phyloP scores from a whole-genome alignment of 192 early-diverging fungal genomes.

The Entomortierella lignicola region DNA sequence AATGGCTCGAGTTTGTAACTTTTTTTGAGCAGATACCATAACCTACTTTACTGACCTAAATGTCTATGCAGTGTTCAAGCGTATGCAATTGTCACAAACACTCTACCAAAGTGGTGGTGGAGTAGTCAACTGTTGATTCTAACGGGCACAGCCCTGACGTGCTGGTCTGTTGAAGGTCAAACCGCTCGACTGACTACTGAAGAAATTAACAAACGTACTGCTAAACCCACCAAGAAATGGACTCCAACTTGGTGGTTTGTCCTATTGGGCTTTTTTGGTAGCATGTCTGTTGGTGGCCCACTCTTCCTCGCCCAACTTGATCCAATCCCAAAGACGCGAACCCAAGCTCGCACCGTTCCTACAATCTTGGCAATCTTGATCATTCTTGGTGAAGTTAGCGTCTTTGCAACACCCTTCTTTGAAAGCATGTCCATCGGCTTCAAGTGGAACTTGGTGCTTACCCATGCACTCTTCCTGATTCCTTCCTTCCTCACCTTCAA shows the following conservation, averaged over 20 bases:
- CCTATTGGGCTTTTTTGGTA: conserved; percentile 48
- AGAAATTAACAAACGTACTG: conserved; percentile 3
- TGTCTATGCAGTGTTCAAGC: conserved; percentile 36
- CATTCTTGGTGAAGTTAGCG: conserved; percentile 39
- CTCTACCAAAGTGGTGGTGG: conserved; percentile 54
- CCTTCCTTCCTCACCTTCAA: conserved; percentile 37
- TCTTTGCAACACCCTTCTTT: conserved; percentile 43
- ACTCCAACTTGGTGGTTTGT: conserved; percentile 55
- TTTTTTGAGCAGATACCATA: no score
- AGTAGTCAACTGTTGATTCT: conserved; percentile 46
- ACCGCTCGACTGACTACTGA: conserved; percentile 9
- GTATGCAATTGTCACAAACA: conserved; percentile 50
- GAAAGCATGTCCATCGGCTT: conserved; percentile 25
- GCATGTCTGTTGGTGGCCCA: conserved; percentile 51
- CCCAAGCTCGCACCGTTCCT: conserved; percentile 34
- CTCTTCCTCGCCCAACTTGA: conserved; percentile 47
- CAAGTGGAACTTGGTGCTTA: conserved; percentile 34
- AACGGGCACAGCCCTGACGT: conserved; percentile 43
- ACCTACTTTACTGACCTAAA: no score
- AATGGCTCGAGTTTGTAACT: neutral
- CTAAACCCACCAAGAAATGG: conserved; percentile 10
- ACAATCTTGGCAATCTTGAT: conserved; percentile 27
- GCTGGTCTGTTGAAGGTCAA: conserved; percentile 52
- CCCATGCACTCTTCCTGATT: conserved; percentile 43
- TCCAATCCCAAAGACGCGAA: conserved; percentile 14